Evolutionary conservation across 1,284 basidiomycete species (phyloP).

Genomic region (Volvariella surrecta): DNA sequence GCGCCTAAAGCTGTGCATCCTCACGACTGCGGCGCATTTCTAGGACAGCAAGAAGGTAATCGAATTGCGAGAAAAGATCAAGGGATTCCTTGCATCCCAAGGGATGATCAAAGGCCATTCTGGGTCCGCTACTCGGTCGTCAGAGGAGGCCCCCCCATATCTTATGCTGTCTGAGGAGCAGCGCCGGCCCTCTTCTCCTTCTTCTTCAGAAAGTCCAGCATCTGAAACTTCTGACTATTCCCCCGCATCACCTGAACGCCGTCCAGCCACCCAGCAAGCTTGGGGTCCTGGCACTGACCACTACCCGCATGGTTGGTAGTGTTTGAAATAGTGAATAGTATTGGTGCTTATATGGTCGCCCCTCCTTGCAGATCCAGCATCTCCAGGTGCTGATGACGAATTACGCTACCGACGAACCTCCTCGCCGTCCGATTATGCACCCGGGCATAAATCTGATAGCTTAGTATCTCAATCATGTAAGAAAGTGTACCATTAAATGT

Average conservation of each 20-base stretch:
- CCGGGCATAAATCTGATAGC: constrained; percentile 34
- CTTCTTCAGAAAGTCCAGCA: constrained; percentile 33
- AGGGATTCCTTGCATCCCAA: constrained; percentile 65
- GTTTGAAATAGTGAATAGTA: neutral
- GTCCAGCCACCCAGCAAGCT: too few species aligned
- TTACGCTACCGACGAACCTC: constrained; percentile 18
- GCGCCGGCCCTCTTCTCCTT: constrained; percentile 28
- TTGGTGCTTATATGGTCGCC: constrained; percentile 6
- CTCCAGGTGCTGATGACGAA: neutral
- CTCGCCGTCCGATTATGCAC: constrained; percentile 14
- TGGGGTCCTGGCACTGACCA: neutral
- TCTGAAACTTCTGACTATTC: constrained; percentile 2
- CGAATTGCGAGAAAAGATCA: constrained; percentile 67
- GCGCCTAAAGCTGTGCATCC: constrained; percentile 3
- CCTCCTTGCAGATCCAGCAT: too few species aligned
- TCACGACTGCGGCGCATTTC: constrained; percentile 11
- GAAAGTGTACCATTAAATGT: constrained; percentile 60
- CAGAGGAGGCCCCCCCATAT: constrained; percentile 45
- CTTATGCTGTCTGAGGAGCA: constrained; percentile 25
- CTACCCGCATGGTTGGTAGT: constrained; percentile 7
- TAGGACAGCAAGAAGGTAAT: constrained; percentile 64
- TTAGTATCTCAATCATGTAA: constrained; percentile 46
- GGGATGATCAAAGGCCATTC: constrained; percentile 83
- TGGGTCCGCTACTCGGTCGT: constrained; percentile 47
- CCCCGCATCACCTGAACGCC: too few species aligned